Evolutionary conservation across 1,284 basidiomycete species (phyloP), one percentile per base, ranked within the genome.

Genomic region (Ustilago cynodontis): DNA sequence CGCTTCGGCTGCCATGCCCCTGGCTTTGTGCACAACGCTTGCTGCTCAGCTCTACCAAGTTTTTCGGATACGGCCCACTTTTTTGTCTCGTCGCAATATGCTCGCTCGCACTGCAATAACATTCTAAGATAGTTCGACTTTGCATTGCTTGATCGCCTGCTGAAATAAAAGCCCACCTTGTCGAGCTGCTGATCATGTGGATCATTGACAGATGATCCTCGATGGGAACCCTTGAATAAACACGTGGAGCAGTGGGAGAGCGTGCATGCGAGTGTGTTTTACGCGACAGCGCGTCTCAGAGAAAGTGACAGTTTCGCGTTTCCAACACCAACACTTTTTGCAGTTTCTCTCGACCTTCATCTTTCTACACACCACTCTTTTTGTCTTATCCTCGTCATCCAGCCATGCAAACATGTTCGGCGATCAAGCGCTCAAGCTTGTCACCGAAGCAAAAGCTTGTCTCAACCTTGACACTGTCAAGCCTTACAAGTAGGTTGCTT

Each of bases 351-450:
- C 31, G 24, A 49, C 33, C 57, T 50, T 33, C 28, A 8, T 10
- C 18, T 31, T 3, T 10, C 13, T 29, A 14, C n/a, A n/a, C 13
- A 58, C 47, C n/a, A 20, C 31, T 33, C 6, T 33, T 11, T 11
- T 33, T 6, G 11, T 20, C 29, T 53, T 20, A 13, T 35, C 16
- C n/a, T 14, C 31, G 10, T 35, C 18, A 3, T 11, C 2, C 10
- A 22, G 31, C 56, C 37, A 49, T 59, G 31, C 28, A 24, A 59
- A 5, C 14, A 89, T 90, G 89, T 88, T 90, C 81, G 88, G 88
- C 71, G 95, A 98, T 87, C 91, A 93, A 75, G 93, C 92, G 8
- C 93, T 93, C 5, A 92, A 94, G 86, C 92, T 99, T 64, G 89
- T 97, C 71, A 90, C 90, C 55, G 94, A 96, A 86, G 92, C 94